Evolutionary conservation across 305 asterid genomes (phyloP).

Genomic region (Solanum hybrid): DNA sequence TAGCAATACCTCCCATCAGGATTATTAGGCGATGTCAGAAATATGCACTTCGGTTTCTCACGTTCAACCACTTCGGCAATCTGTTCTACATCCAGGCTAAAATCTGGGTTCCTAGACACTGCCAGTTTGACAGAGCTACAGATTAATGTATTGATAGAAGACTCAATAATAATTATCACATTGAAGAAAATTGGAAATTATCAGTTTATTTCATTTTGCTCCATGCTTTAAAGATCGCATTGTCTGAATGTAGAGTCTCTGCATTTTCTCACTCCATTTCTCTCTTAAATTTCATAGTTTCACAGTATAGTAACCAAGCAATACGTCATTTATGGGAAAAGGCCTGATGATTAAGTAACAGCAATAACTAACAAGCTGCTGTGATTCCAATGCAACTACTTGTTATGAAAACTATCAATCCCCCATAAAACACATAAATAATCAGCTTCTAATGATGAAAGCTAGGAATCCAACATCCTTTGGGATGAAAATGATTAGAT

Average conservation of each 20-base stretch:
- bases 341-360: neutral
- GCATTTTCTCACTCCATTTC: neutral
- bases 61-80: constrained; percentile 58
- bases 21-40: constrained; percentile 95
- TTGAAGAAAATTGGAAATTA: neutral
- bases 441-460: neutral
- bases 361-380: neutral
- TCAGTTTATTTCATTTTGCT: neutral
- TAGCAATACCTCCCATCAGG: constrained; percentile 89
- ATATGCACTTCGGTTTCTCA: constrained; percentile 90
- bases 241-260: neutral
- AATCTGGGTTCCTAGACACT: constrained; percentile 78
- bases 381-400: neutral
- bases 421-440: neutral
- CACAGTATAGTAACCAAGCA: neutral
- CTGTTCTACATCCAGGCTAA: constrained; percentile 72
- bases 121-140: constrained; percentile 16
- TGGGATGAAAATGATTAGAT: neutral
- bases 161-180: neutral
- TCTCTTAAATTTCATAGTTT: neutral
- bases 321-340: neutral
- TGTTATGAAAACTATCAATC: neutral
- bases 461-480: neutral
- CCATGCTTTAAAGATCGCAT: neutral
- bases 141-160: neutral